Evolutionary conservation across 2,329 filamentous ascomycete genomes (phyloP).

Genomic region (Colletotrichum cordylinicola): DNA sequence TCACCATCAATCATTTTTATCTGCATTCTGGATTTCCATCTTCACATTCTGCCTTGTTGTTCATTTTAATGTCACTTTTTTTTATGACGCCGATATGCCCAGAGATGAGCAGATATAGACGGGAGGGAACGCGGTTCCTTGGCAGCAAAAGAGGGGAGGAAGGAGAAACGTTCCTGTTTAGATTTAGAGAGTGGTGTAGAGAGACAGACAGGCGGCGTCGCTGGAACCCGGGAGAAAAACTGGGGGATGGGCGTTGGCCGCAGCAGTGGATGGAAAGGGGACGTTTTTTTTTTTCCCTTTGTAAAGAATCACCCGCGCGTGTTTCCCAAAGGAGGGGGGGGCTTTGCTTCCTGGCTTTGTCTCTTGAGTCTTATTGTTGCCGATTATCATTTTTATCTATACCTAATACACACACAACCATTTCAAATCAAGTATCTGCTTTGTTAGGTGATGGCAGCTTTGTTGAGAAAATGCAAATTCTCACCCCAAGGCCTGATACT

Average conservation of each 20-base stretch:
- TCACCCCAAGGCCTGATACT: not conserved
- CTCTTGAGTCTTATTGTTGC: not conserved
- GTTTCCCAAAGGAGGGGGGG: not conserved
- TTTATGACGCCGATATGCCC: not conserved
- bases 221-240: slow-evolving; percentile 17
- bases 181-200: not conserved
- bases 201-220: not conserved
- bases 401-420: not conserved
- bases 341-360: not conserved
- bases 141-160: not conserved
- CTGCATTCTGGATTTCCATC: not conserved
- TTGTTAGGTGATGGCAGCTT: not conserved
- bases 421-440: not conserved
- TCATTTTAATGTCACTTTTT: not conserved
- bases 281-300: not conserved
- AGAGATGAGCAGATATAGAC: not conserved
- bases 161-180: not conserved
- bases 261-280: slow-evolving; percentile 10
- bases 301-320: not conserved
- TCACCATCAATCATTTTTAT: not conserved
- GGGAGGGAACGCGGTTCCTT: not conserved
- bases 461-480: not conserved
- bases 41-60: not conserved
- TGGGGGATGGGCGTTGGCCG: not conserved
- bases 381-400: not conserved